Evolutionary conservation across 1,139 yeast genomes (phyloP), one percentile per base, ranked within the genome.

Genomic region (Blastobotrys arbuscula): DNA sequence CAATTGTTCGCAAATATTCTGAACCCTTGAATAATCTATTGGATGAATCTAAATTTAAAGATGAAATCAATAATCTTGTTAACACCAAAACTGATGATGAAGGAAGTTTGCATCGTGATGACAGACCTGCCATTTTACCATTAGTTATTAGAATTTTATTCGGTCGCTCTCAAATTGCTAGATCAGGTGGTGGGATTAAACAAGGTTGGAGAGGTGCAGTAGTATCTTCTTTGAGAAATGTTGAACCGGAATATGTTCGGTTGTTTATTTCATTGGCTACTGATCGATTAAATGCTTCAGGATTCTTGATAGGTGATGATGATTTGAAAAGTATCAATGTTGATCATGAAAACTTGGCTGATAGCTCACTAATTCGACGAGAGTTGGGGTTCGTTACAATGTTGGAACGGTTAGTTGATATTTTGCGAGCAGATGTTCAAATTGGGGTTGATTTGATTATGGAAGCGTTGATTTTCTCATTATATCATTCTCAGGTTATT

Each of bases 31-130:
- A 70, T 47, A 89, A 85, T 56, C 68, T 94, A 50, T 70, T 92
- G 28, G 96, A 90, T 62, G 96, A 89, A 55, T 78, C 87, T 1
- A 71, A 83, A 21, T 90, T 88, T 68, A 79, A 88, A 52, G 98
- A 94, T 64, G 97, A 90, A 65, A 70, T 90, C 33, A 71, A 86
- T 30, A 78, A 76, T 33, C 74, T 92, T 42, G 69, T 87, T 34
- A 69, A 77, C 5, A 71, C 71, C 35, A 69, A 71, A 42, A 58
- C 58, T 2, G 69, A 66, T 5, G 79, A 75, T n/a, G 79, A 75
- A n/a, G 28, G 37, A 2, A 39, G 45, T 2, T 40, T 49, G 4
- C 89, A 84, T 55, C 73, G 71, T 13, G 73, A 72, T 7, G 97
- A 90, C 61, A 70, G 76, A 19, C 70, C 65, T 1, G 65, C 56